Evolutionary conservation across 768 basidiomycete genomes (phyloP).

Genomic region (Xerocomellus chrysenteron): DNA sequence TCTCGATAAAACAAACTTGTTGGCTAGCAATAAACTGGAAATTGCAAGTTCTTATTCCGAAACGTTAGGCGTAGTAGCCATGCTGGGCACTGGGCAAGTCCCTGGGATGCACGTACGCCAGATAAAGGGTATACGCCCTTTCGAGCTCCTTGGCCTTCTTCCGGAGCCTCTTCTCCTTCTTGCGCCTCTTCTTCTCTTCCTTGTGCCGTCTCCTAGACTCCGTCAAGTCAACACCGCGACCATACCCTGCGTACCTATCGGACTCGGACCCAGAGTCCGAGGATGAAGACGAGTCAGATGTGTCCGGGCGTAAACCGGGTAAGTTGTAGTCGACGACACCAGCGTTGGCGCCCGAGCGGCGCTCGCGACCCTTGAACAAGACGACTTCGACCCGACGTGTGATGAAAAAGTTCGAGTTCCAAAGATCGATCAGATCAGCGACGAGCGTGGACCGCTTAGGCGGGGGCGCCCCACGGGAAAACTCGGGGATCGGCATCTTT

Average conservation of each 20-base stretch:
- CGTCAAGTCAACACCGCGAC: slow-evolving; percentile 43
- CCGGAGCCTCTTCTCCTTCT: slow-evolving; percentile 63
- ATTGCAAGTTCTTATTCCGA: neutral
- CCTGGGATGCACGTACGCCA: slow-evolving; percentile 48
- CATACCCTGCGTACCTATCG: slow-evolving; percentile 46
- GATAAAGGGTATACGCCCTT: slow-evolving; percentile 62
- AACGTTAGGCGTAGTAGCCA: slow-evolving; percentile 27
- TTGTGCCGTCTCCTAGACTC: slow-evolving; percentile 54
- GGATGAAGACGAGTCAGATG: slow-evolving; percentile 38
- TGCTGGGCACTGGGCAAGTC: slow-evolving; percentile 26
- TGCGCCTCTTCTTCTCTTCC: slow-evolving; percentile 59
- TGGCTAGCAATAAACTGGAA: neutral
- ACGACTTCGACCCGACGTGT: slow-evolving; percentile 75
- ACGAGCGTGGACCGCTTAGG: slow-evolving; percentile 60
- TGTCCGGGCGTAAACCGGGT: slow-evolving; percentile 46
- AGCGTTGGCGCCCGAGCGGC: slow-evolving; percentile 62
- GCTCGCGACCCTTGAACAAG: slow-evolving; percentile 77
- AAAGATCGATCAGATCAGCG: slow-evolving; percentile 73
- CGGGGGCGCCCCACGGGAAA: slow-evolving; percentile 47
- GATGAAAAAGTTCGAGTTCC: slow-evolving; percentile 77
- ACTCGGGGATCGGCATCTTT: slow-evolving; percentile 63
- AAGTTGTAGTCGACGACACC: slow-evolving; percentile 57
- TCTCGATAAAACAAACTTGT: neutral
- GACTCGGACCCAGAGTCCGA: slow-evolving; percentile 44
- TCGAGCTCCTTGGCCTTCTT: slow-evolving; percentile 58